These are phyloP conservation scores for Pseudopediastrum boryanum DNA, from an alignment of 139 green algal genomes.

Conservation along the genomic window DNA sequence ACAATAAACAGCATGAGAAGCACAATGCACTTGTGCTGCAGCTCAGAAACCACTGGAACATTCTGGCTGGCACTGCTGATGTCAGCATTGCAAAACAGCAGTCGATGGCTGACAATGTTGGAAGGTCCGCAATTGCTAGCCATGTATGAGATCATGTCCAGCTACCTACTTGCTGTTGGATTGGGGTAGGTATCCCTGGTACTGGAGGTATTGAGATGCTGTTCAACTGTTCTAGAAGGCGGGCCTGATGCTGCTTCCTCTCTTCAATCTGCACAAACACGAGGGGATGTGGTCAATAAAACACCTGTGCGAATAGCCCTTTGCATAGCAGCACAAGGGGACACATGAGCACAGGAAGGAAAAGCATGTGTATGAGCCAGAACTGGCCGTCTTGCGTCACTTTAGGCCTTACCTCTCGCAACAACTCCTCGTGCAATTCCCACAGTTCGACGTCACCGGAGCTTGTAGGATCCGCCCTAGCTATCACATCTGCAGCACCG, in stretches of 20 bases:
- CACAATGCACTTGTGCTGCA: too few relatives aligned
- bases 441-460: constrained; percentile 44
- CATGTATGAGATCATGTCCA: too few relatives aligned
- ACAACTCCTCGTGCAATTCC: constrained; percentile 60
- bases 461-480: constrained; percentile 5
- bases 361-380: too few relatives aligned
- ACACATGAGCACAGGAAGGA: too few relatives aligned
- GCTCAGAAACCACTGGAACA: too few relatives aligned
- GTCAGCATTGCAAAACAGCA: too few relatives aligned
- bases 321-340: background rate
- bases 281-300: background rate
- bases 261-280: constrained; percentile 78
- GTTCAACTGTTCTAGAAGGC: constrained; percentile 64
- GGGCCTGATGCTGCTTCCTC: constrained; percentile 68
- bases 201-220: constrained; percentile 13
- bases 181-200: background rate
- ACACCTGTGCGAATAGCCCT: background rate
- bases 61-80: too few relatives aligned
- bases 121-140: too few relatives aligned
- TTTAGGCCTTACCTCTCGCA: constrained; percentile 46
- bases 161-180: too few relatives aligned
- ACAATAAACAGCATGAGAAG: too few relatives aligned
- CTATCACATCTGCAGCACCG: background rate
- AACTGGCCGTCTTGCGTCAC: too few relatives aligned
- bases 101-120: too few relatives aligned